These are phyloP conservation scores for Zasmidium angulare DNA, from an alignment of 2,329 filamentous ascomycete species.

Conservation along the genomic window DNA sequence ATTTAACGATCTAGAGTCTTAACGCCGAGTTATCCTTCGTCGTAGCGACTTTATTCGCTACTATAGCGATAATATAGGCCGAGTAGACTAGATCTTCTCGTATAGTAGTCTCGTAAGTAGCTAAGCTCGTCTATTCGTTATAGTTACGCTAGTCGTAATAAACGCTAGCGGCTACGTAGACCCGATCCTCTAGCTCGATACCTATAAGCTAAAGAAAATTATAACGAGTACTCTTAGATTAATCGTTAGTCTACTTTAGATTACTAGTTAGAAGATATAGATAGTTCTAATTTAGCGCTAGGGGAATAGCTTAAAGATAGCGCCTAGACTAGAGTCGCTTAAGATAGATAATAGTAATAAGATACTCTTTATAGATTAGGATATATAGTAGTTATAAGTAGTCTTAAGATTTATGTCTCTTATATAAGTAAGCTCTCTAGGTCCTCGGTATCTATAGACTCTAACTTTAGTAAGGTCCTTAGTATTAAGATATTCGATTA, in stretches of 20 bases:
- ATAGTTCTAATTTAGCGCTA: neutral
- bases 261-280: neutral
- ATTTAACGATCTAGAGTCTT: neutral
- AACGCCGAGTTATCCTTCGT: neutral
- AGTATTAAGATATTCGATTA: no score
- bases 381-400: slow-evolving; percentile 1
- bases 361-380: neutral
- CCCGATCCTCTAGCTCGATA: neutral
- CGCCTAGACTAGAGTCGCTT: neutral
- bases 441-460: no score
- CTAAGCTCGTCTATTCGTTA: neutral
- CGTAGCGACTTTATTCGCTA: neutral
- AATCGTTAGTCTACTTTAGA: neutral
- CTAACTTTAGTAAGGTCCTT: no score
- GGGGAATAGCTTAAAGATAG: neutral
- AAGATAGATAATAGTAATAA: neutral
- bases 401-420: no score
- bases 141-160: neutral
- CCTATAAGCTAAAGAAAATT: neutral
- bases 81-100: neutral
- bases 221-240: neutral
- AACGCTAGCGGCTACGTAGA: neutral
- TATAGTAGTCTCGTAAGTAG: neutral
- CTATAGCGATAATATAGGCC: neutral
- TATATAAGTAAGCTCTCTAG: no score